Conservation (phyloP, 1,284 basidiomycete species). For the Pseudozyma flocculosa region DNA sequence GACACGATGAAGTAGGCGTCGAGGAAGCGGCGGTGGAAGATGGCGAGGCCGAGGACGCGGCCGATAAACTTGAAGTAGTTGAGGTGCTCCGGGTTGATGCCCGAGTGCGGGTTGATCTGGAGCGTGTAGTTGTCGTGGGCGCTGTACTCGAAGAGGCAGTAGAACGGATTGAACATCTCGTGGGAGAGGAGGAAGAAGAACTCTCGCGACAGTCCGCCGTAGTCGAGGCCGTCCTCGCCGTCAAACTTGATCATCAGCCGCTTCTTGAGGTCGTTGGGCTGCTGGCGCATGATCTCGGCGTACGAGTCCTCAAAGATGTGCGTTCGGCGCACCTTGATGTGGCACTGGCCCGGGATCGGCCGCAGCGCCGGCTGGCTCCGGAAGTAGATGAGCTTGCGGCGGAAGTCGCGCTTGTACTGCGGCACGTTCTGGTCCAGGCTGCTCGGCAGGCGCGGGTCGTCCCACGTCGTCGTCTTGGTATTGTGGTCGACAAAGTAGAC, state of each 20-base stretch:
- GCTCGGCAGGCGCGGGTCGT: conserved; percentile 82
- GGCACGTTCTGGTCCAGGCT: conserved; percentile 88
- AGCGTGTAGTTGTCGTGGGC: conserved; percentile 99
- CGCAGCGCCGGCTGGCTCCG: conserved; percentile 93
- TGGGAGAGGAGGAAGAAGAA: conserved; percentile 99
- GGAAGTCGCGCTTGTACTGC: conserved; percentile 99
- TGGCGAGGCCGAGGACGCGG: conserved; percentile 85
- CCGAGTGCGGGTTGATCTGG: conserved; percentile 95
- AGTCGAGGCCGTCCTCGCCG: conserved; percentile 96
- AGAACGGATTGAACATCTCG: conserved; percentile 74
- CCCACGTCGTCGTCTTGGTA: conserved; percentile 91
- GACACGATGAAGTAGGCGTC: conserved; percentile 98
- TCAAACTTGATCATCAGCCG: conserved; percentile 98
- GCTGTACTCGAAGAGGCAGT: conserved; percentile 98
- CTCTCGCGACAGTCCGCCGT: conserved; percentile 96
- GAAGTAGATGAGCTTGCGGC: conserved; percentile 98
- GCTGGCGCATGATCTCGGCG: conserved; percentile 90
- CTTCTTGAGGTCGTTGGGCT: conserved; percentile 92
- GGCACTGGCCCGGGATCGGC: conserved; percentile 78
- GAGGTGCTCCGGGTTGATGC: conserved; percentile 96
- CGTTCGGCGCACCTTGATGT: conserved; percentile 88
- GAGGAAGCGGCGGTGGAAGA: conserved; percentile 97
- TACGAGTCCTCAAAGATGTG: conserved; percentile 97
- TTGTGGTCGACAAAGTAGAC: conserved; percentile 98
- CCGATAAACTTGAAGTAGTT: conserved; percentile 99